Percentiles rank a stretch among this genome's conserved stretches.
phyloP scores from a whole-genome alignment of 805 yeast genomes.

The Tetrapisispora namnaoensis region DNA sequence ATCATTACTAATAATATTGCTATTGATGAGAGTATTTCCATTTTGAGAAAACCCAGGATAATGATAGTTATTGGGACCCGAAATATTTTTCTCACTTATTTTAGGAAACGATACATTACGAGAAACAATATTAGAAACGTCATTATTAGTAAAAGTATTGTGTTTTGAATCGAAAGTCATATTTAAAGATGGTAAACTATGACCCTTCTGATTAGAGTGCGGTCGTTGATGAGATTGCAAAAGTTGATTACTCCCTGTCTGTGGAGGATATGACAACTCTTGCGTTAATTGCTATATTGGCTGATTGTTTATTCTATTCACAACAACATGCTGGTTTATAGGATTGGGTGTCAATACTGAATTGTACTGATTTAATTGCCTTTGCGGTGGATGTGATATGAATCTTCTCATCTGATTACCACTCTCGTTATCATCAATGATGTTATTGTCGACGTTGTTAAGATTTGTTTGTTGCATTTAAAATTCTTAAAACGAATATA shows the following conservation, averaged over 20 bases:
- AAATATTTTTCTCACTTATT: not conserved
- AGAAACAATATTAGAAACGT: not conserved
- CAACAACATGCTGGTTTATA: not conserved
- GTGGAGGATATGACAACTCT: not conserved
- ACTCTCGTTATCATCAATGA: not conserved
- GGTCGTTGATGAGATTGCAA: not conserved
- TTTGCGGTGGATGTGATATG: not conserved
- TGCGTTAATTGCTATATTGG: slow-evolving; percentile 1
- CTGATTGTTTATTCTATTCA: not conserved
- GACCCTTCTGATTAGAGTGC: not conserved
- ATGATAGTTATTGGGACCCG: not conserved
- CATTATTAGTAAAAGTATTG: not conserved
- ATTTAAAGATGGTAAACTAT: not conserved
- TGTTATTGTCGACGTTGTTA: not conserved
- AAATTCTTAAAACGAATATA: not conserved
- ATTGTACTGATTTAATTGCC: not conserved
- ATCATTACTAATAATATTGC: not conserved
- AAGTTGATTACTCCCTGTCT: not conserved
- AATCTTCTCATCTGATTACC: not conserved
- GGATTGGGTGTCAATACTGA: not conserved
- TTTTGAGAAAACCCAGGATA: slow-evolving; percentile 1
- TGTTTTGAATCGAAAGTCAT: not conserved
- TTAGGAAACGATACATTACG: not conserved
- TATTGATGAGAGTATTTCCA: not conserved
- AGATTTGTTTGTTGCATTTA: not conserved